Conservation (phyloP, 129 eudicot genomes). For the Artemisia annua region DNA sequence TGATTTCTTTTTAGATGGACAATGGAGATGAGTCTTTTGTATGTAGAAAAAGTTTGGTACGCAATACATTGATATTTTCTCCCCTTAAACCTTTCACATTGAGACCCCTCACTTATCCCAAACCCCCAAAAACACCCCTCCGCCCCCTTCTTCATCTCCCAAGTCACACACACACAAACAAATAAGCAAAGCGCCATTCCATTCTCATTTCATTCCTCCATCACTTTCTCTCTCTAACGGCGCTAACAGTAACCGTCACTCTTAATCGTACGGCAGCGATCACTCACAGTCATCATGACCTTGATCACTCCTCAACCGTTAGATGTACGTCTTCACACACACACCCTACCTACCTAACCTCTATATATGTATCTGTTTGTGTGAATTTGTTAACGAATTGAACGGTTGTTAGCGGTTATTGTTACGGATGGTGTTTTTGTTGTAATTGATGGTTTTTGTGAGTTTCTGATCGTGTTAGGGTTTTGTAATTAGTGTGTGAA, state of each 20-base stretch:
- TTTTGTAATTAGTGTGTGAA: conserved; percentile 31
- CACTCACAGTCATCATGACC: conserved; percentile 66
- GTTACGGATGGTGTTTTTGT: conserved; percentile 8
- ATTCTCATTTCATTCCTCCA: too few species aligned
- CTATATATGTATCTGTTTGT: background rate
- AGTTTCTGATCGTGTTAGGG: conserved; percentile 43
- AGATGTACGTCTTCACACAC: conserved; percentile 51
- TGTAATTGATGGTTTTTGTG: conserved; percentile 13
- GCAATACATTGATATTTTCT: too few species aligned
- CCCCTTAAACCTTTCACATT: too few species aligned
- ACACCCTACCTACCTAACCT: background rate
- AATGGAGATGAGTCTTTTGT: too few species aligned
- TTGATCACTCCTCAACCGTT: conserved; percentile 81
- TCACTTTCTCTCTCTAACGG: conserved; percentile 13
- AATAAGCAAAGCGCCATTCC: too few species aligned
- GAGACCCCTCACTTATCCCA: too few species aligned
- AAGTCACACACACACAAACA: too few species aligned
- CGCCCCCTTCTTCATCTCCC: too few species aligned
- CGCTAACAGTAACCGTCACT: conserved; percentile 23
- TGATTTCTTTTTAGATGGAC: too few species aligned
- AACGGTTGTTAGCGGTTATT: background rate
- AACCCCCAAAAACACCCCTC: too few species aligned
- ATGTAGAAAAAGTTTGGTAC: too few species aligned
- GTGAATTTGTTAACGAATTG: conserved; percentile 17
- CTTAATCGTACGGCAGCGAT: conserved; percentile 45